Conservation (phyloP, 1,139 yeast genomes). For the Scheffersomyces titani region DNA sequence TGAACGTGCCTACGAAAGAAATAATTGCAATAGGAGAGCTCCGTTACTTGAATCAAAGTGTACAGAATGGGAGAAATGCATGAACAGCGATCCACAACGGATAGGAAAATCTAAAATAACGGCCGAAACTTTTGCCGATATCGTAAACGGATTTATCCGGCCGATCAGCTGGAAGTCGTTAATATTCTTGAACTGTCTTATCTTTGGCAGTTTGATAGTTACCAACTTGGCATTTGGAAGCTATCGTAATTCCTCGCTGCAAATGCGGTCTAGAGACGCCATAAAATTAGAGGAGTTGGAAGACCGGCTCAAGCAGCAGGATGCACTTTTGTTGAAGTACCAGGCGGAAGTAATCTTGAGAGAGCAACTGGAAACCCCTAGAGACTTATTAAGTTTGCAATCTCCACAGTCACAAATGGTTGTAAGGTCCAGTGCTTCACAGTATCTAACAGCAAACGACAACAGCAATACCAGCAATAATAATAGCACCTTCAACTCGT, state of each 20-base stretch:
- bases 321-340: slow-evolving; percentile 6
- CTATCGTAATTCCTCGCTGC: slow-evolving; percentile 16
- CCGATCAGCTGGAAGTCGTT: slow-evolving; percentile 79
- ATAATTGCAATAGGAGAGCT: slow-evolving; percentile 64
- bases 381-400: not conserved
- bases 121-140: slow-evolving; percentile 82
- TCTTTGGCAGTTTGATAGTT: slow-evolving; percentile 43
- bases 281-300: slow-evolving; percentile 4
- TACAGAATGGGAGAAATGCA: slow-evolving; percentile 76
- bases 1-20: slow-evolving; percentile 65
- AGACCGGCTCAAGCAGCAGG: slow-evolving; percentile 7
- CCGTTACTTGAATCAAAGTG: slow-evolving; percentile 82
- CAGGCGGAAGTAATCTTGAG: not conserved
- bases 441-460: not conserved
- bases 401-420: not conserved
- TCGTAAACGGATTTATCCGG: slow-evolving; percentile 71
- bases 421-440: not conserved
- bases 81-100: slow-evolving; percentile 79
- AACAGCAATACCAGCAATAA: not conserved
- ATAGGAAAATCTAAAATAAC: slow-evolving; percentile 78
- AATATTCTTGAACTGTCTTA: slow-evolving; percentile 42
- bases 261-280: not conserved
- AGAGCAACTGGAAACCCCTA: not conserved
- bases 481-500: not conserved
- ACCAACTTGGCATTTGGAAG: slow-evolving; percentile 46